Percentiles rank a stretch among this genome's conserved stretches.
Conservation (phyloP, 2,329 filamentous ascomycete species). For the Colletotrichum sp. region DNA sequence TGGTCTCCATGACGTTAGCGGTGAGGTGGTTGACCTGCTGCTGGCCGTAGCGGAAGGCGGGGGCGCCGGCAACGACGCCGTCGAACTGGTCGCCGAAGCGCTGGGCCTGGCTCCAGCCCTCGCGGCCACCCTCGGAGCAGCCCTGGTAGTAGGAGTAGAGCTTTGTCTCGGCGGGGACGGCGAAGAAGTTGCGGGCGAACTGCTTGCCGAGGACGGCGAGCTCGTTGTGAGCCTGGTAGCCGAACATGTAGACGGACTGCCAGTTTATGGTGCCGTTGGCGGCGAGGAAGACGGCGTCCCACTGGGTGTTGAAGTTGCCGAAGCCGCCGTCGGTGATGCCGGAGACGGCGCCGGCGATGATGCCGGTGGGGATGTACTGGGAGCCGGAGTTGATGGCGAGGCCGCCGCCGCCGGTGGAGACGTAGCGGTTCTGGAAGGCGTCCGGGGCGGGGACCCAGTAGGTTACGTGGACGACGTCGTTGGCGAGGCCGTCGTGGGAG, state of each 20-base stretch:
- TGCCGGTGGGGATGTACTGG: constrained; percentile 39
- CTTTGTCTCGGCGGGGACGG: constrained; percentile 28
- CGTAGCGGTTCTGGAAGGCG: constrained; percentile 49
- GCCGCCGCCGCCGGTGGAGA: constrained; percentile 52
- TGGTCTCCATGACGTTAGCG: constrained; percentile 42
- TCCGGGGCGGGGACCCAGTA: constrained; percentile 48
- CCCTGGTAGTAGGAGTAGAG: constrained; percentile 57
- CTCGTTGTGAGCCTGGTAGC: constrained; percentile 5
- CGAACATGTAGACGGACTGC: constrained; percentile 14
- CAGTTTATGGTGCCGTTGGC: constrained; percentile 30
- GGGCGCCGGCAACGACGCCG: constrained; percentile 49
- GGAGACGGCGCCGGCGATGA: constrained; percentile 51
- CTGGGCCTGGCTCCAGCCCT: constrained; percentile 55
- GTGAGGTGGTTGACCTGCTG: constrained; percentile 51
- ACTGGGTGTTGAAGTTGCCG: constrained; percentile 46
- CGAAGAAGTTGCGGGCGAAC: constrained; percentile 54
- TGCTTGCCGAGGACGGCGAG: constrained; percentile 44
- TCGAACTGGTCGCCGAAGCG: constrained; percentile 54
- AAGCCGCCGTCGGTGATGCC: constrained; percentile 57
- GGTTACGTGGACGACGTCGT: constrained; percentile 38
- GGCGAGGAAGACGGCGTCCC: constrained; percentile 39
- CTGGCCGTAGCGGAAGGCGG: constrained; percentile 48
- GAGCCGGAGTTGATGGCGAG: constrained; percentile 45
- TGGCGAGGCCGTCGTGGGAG: constrained; percentile 41
- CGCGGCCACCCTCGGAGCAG: constrained; percentile 58